Conservation (phyloP, 495 filamentous ascomycete genomes). For the Symbiotaphrina buchneri region DNA sequence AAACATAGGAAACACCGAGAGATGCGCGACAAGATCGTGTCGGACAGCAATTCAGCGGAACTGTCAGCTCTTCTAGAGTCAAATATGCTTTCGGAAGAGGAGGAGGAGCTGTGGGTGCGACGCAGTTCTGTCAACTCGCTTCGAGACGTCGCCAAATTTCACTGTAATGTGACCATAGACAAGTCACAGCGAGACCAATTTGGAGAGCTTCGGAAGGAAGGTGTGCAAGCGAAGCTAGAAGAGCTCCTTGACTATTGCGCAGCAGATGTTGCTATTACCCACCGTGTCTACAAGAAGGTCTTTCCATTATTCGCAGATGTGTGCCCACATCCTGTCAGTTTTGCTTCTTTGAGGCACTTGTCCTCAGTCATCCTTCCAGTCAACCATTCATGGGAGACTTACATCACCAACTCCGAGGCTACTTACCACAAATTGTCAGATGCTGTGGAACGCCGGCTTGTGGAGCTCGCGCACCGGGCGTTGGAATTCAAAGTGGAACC, state of each 20-base stretch:
- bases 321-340: conserved; percentile 94
- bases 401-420: conserved; percentile 57
- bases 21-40: conserved; percentile 56
- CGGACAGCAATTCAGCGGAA: conserved; percentile 44
- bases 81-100: conserved; percentile 46
- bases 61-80: conserved; percentile 47
- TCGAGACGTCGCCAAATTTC: conserved; percentile 89
- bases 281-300: conserved; percentile 76
- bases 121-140: conserved; percentile 89
- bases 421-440: conserved; percentile 61
- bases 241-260: conserved; percentile 89
- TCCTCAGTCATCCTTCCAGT: conserved; percentile 85
- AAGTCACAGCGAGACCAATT: conserved; percentile 76
- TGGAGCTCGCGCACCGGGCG: conserved; percentile 52
- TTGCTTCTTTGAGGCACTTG: conserved; percentile 78
- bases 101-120: conserved; percentile 88
- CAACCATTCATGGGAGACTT: conserved; percentile 65
- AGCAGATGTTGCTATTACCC: conserved; percentile 80
- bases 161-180: conserved; percentile 78
- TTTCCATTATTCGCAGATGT: conserved; percentile 71
- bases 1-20: conserved; percentile 81
- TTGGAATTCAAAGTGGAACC: conserved; percentile 45
- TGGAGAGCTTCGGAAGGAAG: conserved; percentile 53
- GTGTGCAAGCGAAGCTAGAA: conserved; percentile 43
- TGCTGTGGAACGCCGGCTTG: conserved; percentile 49